Evolutionary conservation across 1,139 yeast species (phyloP).

Genomic region (Spencermartinsiella ligniputridi): DNA sequence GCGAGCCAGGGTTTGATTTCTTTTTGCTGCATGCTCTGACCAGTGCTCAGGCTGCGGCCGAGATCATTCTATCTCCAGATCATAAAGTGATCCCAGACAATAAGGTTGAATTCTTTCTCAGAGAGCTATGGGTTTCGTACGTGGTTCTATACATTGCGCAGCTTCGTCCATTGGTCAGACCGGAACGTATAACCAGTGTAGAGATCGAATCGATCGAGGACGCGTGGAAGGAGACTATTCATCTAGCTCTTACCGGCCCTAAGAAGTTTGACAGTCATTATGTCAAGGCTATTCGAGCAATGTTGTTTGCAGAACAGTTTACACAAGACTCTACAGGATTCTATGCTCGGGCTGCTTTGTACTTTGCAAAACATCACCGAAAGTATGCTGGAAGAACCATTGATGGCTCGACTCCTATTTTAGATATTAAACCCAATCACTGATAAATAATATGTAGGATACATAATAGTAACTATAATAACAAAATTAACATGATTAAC

Average conservation of each 20-base stretch:
- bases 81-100: slow-evolving; percentile 17
- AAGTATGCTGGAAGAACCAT: neutral
- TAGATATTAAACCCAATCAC: too few relatives aligned
- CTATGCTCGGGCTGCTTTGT: slow-evolving; percentile 24
- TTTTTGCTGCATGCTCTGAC: slow-evolving; percentile 31
- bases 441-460: too few relatives aligned
- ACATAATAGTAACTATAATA: too few relatives aligned
- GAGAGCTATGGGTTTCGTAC: slow-evolving; percentile 21
- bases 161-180: slow-evolving; percentile 23
- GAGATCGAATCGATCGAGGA: slow-evolving; percentile 14
- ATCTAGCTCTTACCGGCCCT: slow-evolving; percentile 18
- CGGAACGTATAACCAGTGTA: slow-evolving; percentile 13
- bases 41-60: slow-evolving; percentile 28
- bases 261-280: slow-evolving; percentile 23
- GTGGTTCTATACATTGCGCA: slow-evolving; percentile 23
- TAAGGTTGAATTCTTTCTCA: slow-evolving; percentile 14
- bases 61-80: slow-evolving; percentile 19
- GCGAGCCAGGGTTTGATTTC: slow-evolving; percentile 26
- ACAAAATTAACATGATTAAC: too few relatives aligned
- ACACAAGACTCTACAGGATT: slow-evolving; percentile 17
- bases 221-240: slow-evolving; percentile 21
- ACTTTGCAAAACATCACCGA: slow-evolving; percentile 15
- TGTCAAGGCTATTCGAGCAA: slow-evolving; percentile 27
- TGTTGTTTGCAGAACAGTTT: slow-evolving; percentile 23
- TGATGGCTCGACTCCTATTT: neutral